Base-by-base conservation (phyloP, 352 stramenopile species). In the Thalassiosira sp. region DNA sequence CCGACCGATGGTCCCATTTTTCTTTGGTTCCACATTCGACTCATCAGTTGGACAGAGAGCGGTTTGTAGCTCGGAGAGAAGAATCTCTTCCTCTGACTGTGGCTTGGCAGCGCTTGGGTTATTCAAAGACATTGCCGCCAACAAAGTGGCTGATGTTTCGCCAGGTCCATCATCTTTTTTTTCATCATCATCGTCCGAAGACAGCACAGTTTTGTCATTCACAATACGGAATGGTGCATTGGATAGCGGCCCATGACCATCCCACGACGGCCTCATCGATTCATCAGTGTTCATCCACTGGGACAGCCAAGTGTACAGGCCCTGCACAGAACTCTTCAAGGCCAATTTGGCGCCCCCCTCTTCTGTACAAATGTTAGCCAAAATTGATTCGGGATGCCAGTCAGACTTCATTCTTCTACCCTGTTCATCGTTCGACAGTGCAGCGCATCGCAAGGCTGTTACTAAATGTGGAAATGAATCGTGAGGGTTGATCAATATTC, bases 301-400 rank as follows among this genome's bases (percentile, higher is more conserved):
- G 24, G 72, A 75, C 18, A 93, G 52, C 88, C 86, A 91, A 20
- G 46, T 18, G 7, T 87, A 83, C 13, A 90, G 66, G 37, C 62
- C 51, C 45, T 64, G 27, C 0, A 89, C 66, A 43, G 79, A 61
- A 33, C 60, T 75, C 22, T 77, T 65, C 10, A 91, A 65, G 3
- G 85, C 81, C 25, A 72, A 43, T 43, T 84, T 71, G 5, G 72
- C 68, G 13, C 85, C 87, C 53, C 69, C 46, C 42, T 71, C 58
- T 40, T 90, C 79, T n/a, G 75, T 88, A 52, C 78, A 91, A 62
- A 91, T 68, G 54, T 59, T 76, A 11, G 85, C 82, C 11, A 93
- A 54, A 40, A 91, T 76, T 20, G 81, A 85, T 68, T 93, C 88
- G 7, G 88, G 85, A 67, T 89, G 65, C 84, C 83, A 93, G 54